Conservation (phyloP, 306 rosid species). For the Clitoria ternatea region DNA sequence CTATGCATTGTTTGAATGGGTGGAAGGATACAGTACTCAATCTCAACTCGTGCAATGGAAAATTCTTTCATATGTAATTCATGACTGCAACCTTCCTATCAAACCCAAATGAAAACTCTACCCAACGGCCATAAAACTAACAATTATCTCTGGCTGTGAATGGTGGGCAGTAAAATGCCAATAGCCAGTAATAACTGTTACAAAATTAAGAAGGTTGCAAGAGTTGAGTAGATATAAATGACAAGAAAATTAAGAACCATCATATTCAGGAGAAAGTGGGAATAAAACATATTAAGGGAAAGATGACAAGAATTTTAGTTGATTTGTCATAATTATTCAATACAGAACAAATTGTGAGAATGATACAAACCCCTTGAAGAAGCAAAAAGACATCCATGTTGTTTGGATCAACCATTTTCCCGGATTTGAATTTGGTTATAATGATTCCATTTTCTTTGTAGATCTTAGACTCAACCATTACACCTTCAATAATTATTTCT, state of each 20-base stretch:
- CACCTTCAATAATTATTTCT: slow-evolving; percentile 57
- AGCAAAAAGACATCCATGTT: slow-evolving; percentile 48
- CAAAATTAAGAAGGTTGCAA: not conserved
- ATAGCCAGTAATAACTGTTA: not conserved
- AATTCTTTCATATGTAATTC: not conserved
- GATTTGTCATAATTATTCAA: not conserved
- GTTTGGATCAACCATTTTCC: slow-evolving; percentile 51
- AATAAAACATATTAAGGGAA: not conserved
- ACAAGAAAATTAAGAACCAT: not conserved
- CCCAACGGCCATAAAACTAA: not conserved
- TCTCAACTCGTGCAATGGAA: no score
- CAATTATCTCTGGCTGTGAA: not conserved
- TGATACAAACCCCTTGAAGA: slow-evolving; percentile 42
- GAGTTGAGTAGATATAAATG: not conserved
- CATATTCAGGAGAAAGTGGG: not conserved
- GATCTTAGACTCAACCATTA: slow-evolving; percentile 55
- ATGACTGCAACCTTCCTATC: not conserved
- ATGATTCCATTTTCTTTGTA: slow-evolving; percentile 54
- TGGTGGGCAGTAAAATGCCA: not conserved
- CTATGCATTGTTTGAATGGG: no score
- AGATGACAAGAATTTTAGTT: not conserved
- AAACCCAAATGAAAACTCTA: not conserved
- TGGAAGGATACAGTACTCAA: no score
- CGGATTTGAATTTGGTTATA: slow-evolving; percentile 47
- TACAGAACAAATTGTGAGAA: not conserved